Percentiles rank a stretch among this genome's conserved stretches.
Conservation (phyloP, 257 asterid species). For the Nicotiana paniculata region DNA sequence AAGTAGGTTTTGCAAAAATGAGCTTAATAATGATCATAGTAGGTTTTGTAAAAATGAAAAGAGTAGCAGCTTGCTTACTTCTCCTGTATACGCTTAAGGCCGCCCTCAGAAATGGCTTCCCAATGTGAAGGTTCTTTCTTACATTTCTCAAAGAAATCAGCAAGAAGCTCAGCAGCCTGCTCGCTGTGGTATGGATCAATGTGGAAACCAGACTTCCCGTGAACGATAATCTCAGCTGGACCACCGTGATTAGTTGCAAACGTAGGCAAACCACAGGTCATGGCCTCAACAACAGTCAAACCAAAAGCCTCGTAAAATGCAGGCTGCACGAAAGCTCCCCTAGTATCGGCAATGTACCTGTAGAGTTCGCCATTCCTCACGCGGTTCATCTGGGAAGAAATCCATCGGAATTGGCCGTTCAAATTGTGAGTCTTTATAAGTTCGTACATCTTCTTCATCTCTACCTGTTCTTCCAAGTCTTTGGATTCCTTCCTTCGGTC, state of each 20-base stretch:
- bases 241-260: slow-evolving; percentile 88
- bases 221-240: slow-evolving; percentile 87
- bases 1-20: no score
- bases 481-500: slow-evolving; percentile 88
- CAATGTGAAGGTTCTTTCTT: slow-evolving; percentile 62
- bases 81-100: slow-evolving; percentile 76
- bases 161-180: slow-evolving; percentile 61
- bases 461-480: slow-evolving; percentile 90
- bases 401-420: slow-evolving; percentile 92
- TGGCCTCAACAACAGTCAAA: slow-evolving; percentile 92
- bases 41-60: not conserved
- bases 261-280: slow-evolving; percentile 95
- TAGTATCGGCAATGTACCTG: slow-evolving; percentile 78
- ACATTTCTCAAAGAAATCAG: slow-evolving; percentile 66
- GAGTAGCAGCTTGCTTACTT: slow-evolving; percentile 46
- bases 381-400: slow-evolving; percentile 97
- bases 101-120: slow-evolving; percentile 63
- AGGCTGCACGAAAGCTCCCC: slow-evolving; percentile 86
- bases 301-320: slow-evolving; percentile 98
- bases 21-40: not conserved
- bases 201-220: slow-evolving; percentile 92
- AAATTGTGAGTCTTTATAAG: slow-evolving; percentile 64
- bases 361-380: slow-evolving; percentile 93
- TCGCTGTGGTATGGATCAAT: slow-evolving; percentile 88
- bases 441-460: slow-evolving; percentile 87